phyloP scores from a whole-genome alignment of 495 filamentous ascomycete species.

The Trypethelium eluteriae region DNA sequence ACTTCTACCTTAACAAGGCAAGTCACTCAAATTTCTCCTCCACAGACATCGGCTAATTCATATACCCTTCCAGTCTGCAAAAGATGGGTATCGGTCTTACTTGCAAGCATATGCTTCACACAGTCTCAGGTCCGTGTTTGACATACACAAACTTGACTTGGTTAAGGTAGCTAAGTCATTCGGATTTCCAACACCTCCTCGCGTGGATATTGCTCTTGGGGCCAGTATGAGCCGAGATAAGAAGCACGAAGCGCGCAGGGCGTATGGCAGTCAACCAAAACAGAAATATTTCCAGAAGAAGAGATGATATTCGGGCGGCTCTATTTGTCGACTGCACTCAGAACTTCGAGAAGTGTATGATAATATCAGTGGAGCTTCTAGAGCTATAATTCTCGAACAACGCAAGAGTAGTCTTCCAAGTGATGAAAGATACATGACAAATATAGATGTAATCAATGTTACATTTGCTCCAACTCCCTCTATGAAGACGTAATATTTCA shows the following conservation, averaged over 20 bases:
- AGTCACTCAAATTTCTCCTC: conserved; percentile 16
- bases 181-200: conserved; percentile 80
- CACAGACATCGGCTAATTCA: conserved; percentile 28
- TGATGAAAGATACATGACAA: no score
- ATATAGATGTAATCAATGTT: no score
- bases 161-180: conserved; percentile 91
- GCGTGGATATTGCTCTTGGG: conserved; percentile 81
- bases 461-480: no score
- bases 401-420: no score
- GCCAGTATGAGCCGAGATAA: conserved; percentile 83
- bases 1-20: conserved; percentile 93
- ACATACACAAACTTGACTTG: conserved; percentile 87
- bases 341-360: no score
- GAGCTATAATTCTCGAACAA: no score
- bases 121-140: conserved; percentile 80
- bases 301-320: not conserved
- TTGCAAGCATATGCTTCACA: conserved; percentile 92
- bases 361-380: no score
- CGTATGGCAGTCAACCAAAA: conserved; percentile 68
- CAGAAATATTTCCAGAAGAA: conserved; percentile 30
- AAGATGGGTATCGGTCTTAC: conserved; percentile 72
- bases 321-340: no score
- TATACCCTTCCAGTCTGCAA: conserved; percentile 44
- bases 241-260: conserved; percentile 65
- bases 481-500: no score